Evolutionary conservation across 2,329 filamentous ascomycete species (phyloP).

Genomic region (Phialophora expanda): DNA sequence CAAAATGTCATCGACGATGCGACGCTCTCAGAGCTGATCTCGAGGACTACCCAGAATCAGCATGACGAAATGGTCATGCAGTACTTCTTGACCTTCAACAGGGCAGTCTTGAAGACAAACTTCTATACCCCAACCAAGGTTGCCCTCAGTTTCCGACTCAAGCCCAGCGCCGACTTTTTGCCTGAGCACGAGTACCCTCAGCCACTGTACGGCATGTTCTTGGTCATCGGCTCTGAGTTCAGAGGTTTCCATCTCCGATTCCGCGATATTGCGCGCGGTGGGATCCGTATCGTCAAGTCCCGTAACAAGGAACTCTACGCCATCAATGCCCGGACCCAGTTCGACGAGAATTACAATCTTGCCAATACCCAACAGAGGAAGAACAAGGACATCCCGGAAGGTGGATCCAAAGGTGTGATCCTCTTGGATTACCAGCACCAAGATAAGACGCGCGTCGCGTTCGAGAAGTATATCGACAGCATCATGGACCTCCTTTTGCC

Average conservation of each 20-base stretch:
- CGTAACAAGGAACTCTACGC: slow-evolving; percentile 93
- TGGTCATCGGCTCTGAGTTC: slow-evolving; percentile 95
- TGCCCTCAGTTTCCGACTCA: slow-evolving; percentile 91
- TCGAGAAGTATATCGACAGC: slow-evolving; percentile 99
- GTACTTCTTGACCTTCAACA: slow-evolving; percentile 95
- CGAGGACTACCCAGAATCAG: slow-evolving; percentile 82
- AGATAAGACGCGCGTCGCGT: slow-evolving; percentile 87
- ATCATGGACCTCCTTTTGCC: slow-evolving; percentile 93
- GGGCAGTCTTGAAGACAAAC: slow-evolving; percentile 92
- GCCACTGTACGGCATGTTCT: slow-evolving; percentile 95
- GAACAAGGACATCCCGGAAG: slow-evolving; percentile 99
- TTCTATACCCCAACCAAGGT: slow-evolving; percentile 98
- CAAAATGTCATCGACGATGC: slow-evolving; percentile 77
- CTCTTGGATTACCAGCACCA: slow-evolving; percentile 92
- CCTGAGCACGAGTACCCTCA: slow-evolving; percentile 92
- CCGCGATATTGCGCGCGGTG: slow-evolving; percentile 93
- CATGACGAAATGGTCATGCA: slow-evolving; percentile 98
- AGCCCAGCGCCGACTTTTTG: slow-evolving; percentile 75
- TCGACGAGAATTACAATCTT: slow-evolving; percentile 98
- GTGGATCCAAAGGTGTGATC: slow-evolving; percentile 96
- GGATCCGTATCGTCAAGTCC: slow-evolving; percentile 98
- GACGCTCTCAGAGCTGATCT: slow-evolving; percentile 75
- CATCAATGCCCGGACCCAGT: slow-evolving; percentile 94
- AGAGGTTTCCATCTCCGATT: slow-evolving; percentile 97
- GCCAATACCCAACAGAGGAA: slow-evolving; percentile 99